Evolutionary conservation across 176 grass and related monocot species (phyloP), one percentile per base, ranked within the genome.

Genomic region (Phoenix roebelenii): DNA sequence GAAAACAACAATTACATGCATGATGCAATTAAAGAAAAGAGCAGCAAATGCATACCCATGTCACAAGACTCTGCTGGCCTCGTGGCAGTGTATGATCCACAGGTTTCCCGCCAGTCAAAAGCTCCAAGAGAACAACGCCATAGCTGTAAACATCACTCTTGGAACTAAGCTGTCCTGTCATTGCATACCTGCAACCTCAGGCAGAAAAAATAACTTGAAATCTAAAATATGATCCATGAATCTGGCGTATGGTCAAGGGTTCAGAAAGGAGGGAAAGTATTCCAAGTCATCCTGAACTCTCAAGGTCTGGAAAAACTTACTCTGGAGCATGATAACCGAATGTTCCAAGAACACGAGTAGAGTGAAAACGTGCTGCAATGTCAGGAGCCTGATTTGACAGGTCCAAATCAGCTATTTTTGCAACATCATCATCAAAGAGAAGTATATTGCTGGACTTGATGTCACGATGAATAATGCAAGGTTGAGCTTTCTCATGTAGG

Each of bases 391-490:
- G 20, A 20, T 20, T 20, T 70, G 87, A 90, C 66, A 85, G 72
- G 68, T 90, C 87, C 25, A 90, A 90, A 2, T 90, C 87, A 19
- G 87, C 87, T 66, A 90, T 77, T 61, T 90, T 90, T 74, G 87
- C 82, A 59, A 82, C 72, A 71, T 85, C 72, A 53, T 90, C 82
- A 67, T 90, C 87, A 60, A 90, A 90, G 44, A 90, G 82, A 52
- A 90, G 82, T 57, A 90, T 76, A 70, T 90, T 90, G 82, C 87
- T 90, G 22, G 87, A 90, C 25, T 90, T 90, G 44, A 90, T 90
- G 57, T 90, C 82, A 56, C 87, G 58, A 74, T 90, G 87, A 63
- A 90, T 85, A 70, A 90, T 74, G 58, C 79, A 79, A 51, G 87
- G 82, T 23, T 90, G 87, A 59, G 82, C 82, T 82, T 79, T 90